These are phyloP conservation scores for Cercospora sp. DNA, from an alignment of 2,329 filamentous ascomycete species.

Conservation along the genomic window DNA sequence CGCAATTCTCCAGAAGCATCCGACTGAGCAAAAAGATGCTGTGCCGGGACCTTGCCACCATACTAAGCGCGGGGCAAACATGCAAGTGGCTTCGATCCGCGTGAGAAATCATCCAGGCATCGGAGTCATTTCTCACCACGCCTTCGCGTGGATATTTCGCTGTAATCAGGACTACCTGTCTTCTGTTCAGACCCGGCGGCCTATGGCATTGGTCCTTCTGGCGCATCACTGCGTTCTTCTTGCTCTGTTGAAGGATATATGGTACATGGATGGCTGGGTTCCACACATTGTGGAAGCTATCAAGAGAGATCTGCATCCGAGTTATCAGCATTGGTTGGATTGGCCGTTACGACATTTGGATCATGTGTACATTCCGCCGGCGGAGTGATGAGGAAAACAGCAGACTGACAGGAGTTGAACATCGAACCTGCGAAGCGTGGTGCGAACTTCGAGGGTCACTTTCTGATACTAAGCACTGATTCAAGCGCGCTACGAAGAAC, in stretches of 20 bases:
- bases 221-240: constrained; percentile 22
- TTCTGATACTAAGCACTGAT: background rate
- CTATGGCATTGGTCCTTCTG: constrained; percentile 24
- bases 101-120: constrained; percentile 1
- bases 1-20: constrained; percentile 2
- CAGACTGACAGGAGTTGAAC: no score
- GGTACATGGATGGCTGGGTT: constrained; percentile 26
- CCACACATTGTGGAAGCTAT: constrained; percentile 22
- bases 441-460: background rate
- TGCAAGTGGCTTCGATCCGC: background rate
- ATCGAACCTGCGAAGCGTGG: no score
- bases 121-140: constrained; percentile 9
- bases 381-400: background rate
- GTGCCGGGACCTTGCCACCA: background rate
- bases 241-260: constrained; percentile 15
- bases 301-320: constrained; percentile 17
- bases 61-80: background rate
- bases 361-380: background rate
- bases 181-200: constrained; percentile 17
- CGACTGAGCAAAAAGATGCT: background rate
- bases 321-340: constrained; percentile 22
- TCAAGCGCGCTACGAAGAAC: background rate
- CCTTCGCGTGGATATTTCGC: constrained; percentile 24
- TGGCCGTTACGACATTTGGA: constrained; percentile 16
- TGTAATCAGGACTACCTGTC: constrained; percentile 20